Evolutionary conservation across 768 basidiomycete species (phyloP).

Genomic region (Gelatoporia subvermispora): DNA sequence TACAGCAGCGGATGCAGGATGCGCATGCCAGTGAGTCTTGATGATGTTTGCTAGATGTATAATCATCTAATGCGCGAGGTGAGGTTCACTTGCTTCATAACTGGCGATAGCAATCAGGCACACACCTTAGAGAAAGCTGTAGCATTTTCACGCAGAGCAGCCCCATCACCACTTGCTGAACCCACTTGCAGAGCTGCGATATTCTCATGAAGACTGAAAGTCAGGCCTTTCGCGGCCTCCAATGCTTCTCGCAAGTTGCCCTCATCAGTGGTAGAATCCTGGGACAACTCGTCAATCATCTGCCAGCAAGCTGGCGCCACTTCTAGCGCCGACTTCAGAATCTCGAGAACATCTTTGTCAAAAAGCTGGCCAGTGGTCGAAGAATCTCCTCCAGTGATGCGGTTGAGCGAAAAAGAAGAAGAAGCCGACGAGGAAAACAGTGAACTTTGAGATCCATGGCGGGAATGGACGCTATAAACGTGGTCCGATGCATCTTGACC

Average conservation of each 20-base stretch:
- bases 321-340: constrained; percentile 74
- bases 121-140: constrained; percentile 76
- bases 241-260: constrained; percentile 50
- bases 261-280: constrained; percentile 41
- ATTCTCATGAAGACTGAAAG: constrained; percentile 54
- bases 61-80: constrained; percentile 47
- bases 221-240: constrained; percentile 57
- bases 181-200: constrained; percentile 56
- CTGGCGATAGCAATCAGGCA: neutral
- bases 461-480: constrained; percentile 35
- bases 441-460: constrained; percentile 39
- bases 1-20: constrained; percentile 55
- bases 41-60: constrained; percentile 72
- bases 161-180: constrained; percentile 44
- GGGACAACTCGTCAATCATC: constrained; percentile 67
- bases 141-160: constrained; percentile 68
- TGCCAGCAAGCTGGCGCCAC: constrained; percentile 81
- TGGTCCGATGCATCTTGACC: constrained; percentile 8
- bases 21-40: constrained; percentile 53
- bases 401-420: constrained; percentile 35
- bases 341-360: constrained; percentile 74
- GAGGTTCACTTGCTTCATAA: constrained; percentile 1
- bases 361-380: constrained; percentile 58
- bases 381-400: constrained; percentile 43
- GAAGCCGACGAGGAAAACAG: constrained; percentile 36